phyloP scores from a whole-genome alignment of 1,284 basidiomycete genomes.

The Jaminaea rosea region DNA sequence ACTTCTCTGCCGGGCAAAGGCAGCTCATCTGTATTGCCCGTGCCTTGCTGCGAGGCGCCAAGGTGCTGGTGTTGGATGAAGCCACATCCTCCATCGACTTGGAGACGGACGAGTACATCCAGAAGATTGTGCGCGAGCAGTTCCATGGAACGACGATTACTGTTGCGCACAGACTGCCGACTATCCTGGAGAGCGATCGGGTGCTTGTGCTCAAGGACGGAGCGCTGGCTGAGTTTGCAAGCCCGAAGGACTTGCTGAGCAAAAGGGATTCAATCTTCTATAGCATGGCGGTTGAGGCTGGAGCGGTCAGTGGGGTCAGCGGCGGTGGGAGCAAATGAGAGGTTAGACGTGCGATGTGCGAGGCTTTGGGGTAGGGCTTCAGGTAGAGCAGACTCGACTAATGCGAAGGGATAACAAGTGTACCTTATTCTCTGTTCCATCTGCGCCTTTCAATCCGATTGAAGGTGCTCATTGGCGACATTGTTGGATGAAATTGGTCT shows the following conservation, averaged over 20 bases:
- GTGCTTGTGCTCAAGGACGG: slow-evolving; percentile 77
- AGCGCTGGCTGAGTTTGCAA: slow-evolving; percentile 64
- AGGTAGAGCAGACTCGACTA: too few relatives aligned
- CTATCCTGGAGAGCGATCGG: slow-evolving; percentile 75
- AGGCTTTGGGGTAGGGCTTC: too few relatives aligned
- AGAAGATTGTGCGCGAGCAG: slow-evolving; percentile 61
- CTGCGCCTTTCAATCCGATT: too few relatives aligned
- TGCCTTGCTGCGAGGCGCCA: slow-evolving; percentile 53
- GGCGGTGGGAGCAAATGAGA: too few relatives aligned
- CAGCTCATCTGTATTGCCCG: slow-evolving; percentile 48
- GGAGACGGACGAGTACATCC: slow-evolving; percentile 77
- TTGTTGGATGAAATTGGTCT: too few relatives aligned
- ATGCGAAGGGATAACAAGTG: too few relatives aligned
- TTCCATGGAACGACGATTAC: slow-evolving; percentile 47
- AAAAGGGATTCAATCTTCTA: slow-evolving; percentile 50
- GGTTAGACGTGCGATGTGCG: too few relatives aligned
- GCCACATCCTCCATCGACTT: slow-evolving; percentile 62
- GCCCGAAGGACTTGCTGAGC: slow-evolving; percentile 58
- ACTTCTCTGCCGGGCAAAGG: slow-evolving; percentile 72
- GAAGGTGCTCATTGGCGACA: too few relatives aligned
- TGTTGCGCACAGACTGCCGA: slow-evolving; percentile 75
- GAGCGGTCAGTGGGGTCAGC: too few relatives aligned
- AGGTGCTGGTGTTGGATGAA: slow-evolving; percentile 83
- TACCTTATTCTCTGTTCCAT: too few relatives aligned
- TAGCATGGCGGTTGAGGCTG: slow-evolving; percentile 45